Conservation (phyloP, 768 basidiomycete genomes). For the Macrocybe gigantea region DNA sequence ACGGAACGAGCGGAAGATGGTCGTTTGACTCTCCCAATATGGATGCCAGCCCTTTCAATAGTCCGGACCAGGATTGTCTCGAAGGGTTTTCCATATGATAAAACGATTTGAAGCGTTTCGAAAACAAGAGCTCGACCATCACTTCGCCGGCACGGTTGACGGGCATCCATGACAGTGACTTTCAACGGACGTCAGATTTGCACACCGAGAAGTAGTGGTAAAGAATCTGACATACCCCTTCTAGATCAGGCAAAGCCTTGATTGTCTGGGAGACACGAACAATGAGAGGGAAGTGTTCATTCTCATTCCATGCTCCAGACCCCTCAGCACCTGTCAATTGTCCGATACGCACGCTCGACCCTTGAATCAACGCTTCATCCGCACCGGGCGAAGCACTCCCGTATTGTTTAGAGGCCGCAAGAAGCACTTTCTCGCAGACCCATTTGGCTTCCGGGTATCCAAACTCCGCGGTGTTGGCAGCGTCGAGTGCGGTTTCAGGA, state of each 20-base stretch:
- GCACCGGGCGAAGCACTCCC: constrained; percentile 9
- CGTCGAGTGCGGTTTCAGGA: constrained; percentile 24
- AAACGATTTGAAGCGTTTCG: constrained; percentile 20
- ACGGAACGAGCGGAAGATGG: constrained; percentile 19
- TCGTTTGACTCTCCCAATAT: constrained; percentile 13
- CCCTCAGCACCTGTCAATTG: constrained; percentile 32
- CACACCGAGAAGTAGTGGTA: neutral
- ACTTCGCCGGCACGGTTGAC: constrained; percentile 24
- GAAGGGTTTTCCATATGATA: constrained; percentile 32
- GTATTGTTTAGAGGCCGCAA: constrained; percentile 21
- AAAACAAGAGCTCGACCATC: constrained; percentile 25
- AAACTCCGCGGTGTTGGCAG: constrained; percentile 18
- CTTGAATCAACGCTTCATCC: constrained; percentile 12
- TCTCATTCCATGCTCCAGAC: constrained; percentile 31
- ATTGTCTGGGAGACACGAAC: constrained; percentile 23
- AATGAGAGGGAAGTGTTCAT: constrained; percentile 29
- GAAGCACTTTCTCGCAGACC: constrained; percentile 28
- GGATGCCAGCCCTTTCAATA: constrained; percentile 19
- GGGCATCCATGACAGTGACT: constrained; percentile 32
- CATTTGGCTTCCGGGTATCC: constrained; percentile 33
- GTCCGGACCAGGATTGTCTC: constrained; percentile 26
- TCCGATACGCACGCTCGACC: constrained; percentile 25
- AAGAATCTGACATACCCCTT: constrained; percentile 18
- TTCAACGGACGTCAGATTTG: neutral
- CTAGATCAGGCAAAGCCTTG: constrained; percentile 19